Evolutionary conservation across 2,329 filamentous ascomycete genomes (phyloP), one percentile per base, ranked within the genome.

Genomic region (Trichoderma simmonsii): DNA sequence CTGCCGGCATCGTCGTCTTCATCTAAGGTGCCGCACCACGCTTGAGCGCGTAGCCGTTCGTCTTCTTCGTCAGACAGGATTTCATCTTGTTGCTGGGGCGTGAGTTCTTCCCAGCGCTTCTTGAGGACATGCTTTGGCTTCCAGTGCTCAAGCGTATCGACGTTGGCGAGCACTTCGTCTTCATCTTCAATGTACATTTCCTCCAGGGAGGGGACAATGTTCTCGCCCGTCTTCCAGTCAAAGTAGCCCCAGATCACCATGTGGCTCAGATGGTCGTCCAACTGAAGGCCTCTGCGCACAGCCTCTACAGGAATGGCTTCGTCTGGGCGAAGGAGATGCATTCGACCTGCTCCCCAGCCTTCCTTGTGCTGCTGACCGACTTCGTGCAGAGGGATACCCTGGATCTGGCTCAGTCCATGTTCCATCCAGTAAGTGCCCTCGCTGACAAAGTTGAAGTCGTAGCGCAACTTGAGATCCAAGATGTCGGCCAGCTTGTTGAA

Each of bases 201-300:
- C 63, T 86, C 83, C 64, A 83, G 79, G 11, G 80, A 83, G 2
- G 88, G 86, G 0, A 85, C 83, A 6, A 88, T 76, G 77, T 89
- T 86, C 73, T 82, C 78, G 63, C 87, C 85, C 1, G 84, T 88
- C 5, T 78, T 63, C 66, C 83, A 85, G 79, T 92, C 85, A 32
- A 91, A 81, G 77, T 87, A 87, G 1, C 92, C 92, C 84, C 88
- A 93, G 18, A 88, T 73, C 75, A 90, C 83, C 85, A 92, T 90
- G 71, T 86, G 82, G 15, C 85, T 75, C 61, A 90, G 82, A 75
- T 87, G 84, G 14, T 82, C 73, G 70, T 90, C 83, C n/a, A 93
- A 78, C 26, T 84, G 74, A 39, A 92, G 77, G 0, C 83, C 78
- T 18, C 91, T 82, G 18, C 84, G 81, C 0, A 86, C 79, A 0